Base-by-base conservation (phyloP, 1,284 basidiomycete species). In the Inonotus hispidus region DNA sequence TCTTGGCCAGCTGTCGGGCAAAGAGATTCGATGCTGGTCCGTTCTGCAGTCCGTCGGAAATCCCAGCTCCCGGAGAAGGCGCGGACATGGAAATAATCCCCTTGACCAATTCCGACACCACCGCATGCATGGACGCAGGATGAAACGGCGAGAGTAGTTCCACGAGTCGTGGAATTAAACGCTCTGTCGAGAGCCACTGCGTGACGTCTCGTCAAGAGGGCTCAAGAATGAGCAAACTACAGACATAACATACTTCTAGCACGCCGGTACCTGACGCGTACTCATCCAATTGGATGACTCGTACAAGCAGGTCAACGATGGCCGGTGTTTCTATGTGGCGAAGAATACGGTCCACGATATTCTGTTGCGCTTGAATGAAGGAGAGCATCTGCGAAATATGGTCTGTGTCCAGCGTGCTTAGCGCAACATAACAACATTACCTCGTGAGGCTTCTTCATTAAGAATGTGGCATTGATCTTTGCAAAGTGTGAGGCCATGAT, bases 21-120 rank as follows among this genome's bases (percentile, higher is more conserved):
- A 98, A 90, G 25, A 84, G 82, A 73, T 98, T 98, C 58, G 88
- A 91, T 1, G 87, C 83, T n/a, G 85, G 82, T 2, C 82, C 84
- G 56, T 84, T 83, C 68, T 85, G 84, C 59, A 82, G 75, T 43
- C 76, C 84, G 68, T 86, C 91, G 63, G 78, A 83, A 66, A 86
- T 74, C 32, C 79, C 89, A 61, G 81, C 84, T 14, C 85, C 87
- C 2, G 92, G 90, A 1, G 93, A 90, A 2, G 95, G 93, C 1
- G 94, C 91, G 19, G 94, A 93, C 77, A 98, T 90, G 25, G 94
- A 91, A 66, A 99, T 95, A 67, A 98, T 94, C 59, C 90, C 90
- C 73, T 97, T 97, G 70, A 99, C 85, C 56, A 98, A 82, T 65
- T 99, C 97, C 1, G 94, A 83, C 35, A 94, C 92, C 53, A 95